Evolutionary conservation across 768 basidiomycete genomes (phyloP).

Genomic region (Stropharia rugosoannulata): DNA sequence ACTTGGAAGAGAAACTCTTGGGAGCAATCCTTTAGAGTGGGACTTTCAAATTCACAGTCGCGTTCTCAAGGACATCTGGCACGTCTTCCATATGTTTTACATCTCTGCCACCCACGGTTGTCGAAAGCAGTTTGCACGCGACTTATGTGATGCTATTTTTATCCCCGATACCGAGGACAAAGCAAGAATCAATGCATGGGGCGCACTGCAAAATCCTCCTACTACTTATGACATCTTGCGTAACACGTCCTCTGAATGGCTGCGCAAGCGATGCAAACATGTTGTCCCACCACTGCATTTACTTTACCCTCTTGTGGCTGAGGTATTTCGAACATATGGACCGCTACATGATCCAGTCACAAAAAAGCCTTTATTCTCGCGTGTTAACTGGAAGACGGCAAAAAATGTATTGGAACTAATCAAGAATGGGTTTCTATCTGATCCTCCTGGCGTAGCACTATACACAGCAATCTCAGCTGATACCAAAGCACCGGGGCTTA

Average conservation of each 20-base stretch:
- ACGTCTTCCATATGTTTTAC: no score
- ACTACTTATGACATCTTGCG: slow-evolving; percentile 10
- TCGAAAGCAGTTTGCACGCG: no score
- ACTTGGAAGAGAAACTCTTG: no score
- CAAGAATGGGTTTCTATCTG: no score
- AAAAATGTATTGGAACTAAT: slow-evolving; percentile 28
- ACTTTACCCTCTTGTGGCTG: slow-evolving; percentile 22
- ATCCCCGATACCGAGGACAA: slow-evolving; percentile 21
- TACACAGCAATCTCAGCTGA: no score
- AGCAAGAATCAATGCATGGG: slow-evolving; percentile 19
- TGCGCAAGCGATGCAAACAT: no score
- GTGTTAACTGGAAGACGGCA: slow-evolving; percentile 25
- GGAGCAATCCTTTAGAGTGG: no score
- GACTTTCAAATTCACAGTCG: no score
- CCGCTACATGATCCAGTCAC: slow-evolving; percentile 31
- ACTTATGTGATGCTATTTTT: no score
- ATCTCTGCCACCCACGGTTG: no score
- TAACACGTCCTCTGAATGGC: slow-evolving; percentile 10
- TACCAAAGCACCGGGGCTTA: no score
- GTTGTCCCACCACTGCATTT: slow-evolving; percentile 31
- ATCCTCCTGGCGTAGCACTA: slow-evolving; percentile 25
- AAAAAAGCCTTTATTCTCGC: slow-evolving; percentile 27
- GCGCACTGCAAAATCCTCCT: slow-evolving; percentile 5
- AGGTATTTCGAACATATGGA: slow-evolving; percentile 30
- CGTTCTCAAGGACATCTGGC: no score